Evolutionary conservation across 169 alveolate species (phyloP), one percentile per base, ranked within the genome.

Genomic region (Amoebophrya sp.): DNA sequence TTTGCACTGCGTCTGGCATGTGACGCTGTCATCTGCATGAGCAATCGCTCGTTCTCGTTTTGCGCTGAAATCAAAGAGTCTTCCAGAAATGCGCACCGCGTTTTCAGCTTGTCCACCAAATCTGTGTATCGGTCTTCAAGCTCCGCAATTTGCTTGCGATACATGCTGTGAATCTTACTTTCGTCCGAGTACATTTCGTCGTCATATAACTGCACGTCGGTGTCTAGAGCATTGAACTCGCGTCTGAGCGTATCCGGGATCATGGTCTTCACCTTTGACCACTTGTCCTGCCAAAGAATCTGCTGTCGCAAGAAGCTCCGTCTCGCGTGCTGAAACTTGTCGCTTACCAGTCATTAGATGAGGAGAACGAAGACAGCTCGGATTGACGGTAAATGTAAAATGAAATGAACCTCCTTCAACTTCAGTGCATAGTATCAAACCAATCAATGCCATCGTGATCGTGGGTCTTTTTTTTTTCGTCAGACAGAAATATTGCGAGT

Each of bases 201-300:
- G 83, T 65, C 83, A 36, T 65, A 65, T 29, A 65, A 26, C 33
- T 65, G 83, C 83, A 65, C 83, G 10, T 65, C 83, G 83, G 39
- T 65, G 83, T 65, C 83, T 36, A 65, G 83, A 1, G 39, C 38
- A 29, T 65, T 36, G 83, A 65, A 65, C 12, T 65, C 33, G 39
- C 38, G 10, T 18, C 83, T 29, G 12, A 65, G 33, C 83, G 83
- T 36, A 26, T 65, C 83, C 36, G 83, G 83, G 33, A 65, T 65
- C 83, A 65, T 1, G 33, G 18, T 65, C 33, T 36, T 29, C 83
- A 65, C 83, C 33, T 65, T 65, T 36, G 2, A 0, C 83, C 83
- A 65, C 83, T 65, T 65, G 39, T 65, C 83, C 83, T 65, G 83
- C 83, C 83, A 65, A 29, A 65, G 83, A 65, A 65, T 65, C 26